A percentile compares a stretch with the other conserved stretches of the same genome.
These are phyloP conservation scores for Ustilago lituana DNA, from an alignment of 1,284 basidiomycete species.

Conservation along the genomic window DNA sequence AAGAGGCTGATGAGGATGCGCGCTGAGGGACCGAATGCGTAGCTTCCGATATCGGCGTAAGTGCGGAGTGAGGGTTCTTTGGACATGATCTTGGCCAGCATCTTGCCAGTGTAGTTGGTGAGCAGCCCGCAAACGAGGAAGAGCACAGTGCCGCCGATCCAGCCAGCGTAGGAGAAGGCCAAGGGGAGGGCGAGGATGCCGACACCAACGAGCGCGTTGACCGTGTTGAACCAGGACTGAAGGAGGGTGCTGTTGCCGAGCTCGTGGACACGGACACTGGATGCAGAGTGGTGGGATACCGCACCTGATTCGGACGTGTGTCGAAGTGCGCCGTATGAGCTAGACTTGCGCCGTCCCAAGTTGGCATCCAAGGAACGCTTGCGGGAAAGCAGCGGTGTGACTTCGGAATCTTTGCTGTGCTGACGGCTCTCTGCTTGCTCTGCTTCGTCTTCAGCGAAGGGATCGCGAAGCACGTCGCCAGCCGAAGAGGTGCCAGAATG, in stretches of 20 bases:
- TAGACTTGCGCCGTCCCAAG: constrained; percentile 6
- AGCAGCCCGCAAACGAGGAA: constrained; percentile 60
- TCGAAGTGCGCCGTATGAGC: constrained; percentile 14
- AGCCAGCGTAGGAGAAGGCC: constrained; percentile 60
- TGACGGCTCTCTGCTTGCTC: background rate
- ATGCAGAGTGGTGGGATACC: constrained; percentile 14
- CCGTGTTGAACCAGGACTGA: constrained; percentile 66
- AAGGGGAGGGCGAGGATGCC: constrained; percentile 64
- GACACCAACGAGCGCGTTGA: constrained; percentile 65
- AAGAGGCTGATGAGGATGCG: constrained; percentile 59
- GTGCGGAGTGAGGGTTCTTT: constrained; percentile 60
- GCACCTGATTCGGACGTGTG: constrained; percentile 23
- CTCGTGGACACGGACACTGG: constrained; percentile 15
- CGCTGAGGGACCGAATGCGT: constrained; percentile 60
- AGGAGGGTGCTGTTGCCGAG: constrained; percentile 57
- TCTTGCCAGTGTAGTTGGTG: constrained; percentile 66
- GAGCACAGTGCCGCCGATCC: constrained; percentile 54
- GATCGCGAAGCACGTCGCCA: constrained; percentile 44
- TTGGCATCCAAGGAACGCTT: constrained; percentile 1
- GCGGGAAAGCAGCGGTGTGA: constrained; percentile 5
- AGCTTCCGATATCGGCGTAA: constrained; percentile 65
- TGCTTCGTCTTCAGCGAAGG: constrained; percentile 30
- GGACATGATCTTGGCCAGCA: constrained; percentile 63
- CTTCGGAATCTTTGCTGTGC: constrained; percentile 15
- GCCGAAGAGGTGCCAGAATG: constrained; percentile 4